Evolutionary conservation across 73 alveolate species (phyloP), one percentile per base, ranked within the genome.

Genomic region (Paraurostyla sp.): DNA sequence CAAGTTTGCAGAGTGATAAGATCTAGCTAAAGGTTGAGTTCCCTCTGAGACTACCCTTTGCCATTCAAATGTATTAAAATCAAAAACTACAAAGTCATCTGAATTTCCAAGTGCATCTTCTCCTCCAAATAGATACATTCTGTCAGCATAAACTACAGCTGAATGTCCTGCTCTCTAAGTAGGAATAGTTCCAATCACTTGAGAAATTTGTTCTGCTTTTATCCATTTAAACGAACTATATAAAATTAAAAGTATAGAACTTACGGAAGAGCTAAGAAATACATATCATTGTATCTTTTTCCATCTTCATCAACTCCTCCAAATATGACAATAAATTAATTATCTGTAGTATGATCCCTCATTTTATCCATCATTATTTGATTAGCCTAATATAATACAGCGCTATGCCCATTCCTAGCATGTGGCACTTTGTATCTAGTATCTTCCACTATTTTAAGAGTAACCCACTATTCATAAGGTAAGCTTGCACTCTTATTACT

Each of bases 41-140:
- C 71, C 86, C 4, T 40, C 18, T 2, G 15, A 16, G 1, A 43
- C 71, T 22, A 73, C 25, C 30, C 71, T 43, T 16, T 23, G 41
- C 86, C 86, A 73, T 11, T 9, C 23, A 1, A 43, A 7, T 6
- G 6, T 49, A 0, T 45, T 32, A 22, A 73, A 48, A 49, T 73
- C 86, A 11, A 73, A 29, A 13, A 9, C 23, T 2, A 48, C 6
- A 25, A 73, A 48, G 13, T 73, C 86, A 9, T 49, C 30, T 1
- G 71, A 22, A 38, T 73, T 73, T 2, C 86, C 86, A 43, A 13
- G 45, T 13, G 71, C 50, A 48, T 82, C 91, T 33, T 90, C 87
- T 20, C 97, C 97, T 30, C 97, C 97, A 73, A 90, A 93, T 7
- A 93, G 38, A 63, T 49, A 89, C 86, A 93, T 71, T 35, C 52